Evolutionary conservation across 2,329 filamentous ascomycete species (phyloP), one percentile per base, ranked within the genome.

Genomic region (Cladophialophora immunda): DNA sequence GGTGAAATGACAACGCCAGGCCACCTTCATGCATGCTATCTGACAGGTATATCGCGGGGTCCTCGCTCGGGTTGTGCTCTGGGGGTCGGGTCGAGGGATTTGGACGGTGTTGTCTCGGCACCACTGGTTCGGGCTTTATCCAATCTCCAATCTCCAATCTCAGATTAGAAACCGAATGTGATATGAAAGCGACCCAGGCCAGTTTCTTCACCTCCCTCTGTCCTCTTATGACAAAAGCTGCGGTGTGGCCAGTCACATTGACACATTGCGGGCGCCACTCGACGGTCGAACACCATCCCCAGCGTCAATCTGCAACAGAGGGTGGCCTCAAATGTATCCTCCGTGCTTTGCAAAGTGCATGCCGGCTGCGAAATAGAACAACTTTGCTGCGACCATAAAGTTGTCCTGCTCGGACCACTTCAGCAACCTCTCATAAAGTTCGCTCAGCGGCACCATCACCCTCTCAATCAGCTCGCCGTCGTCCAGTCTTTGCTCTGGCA

Each of bases 381-480:
- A 52, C 52, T 70, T 71, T 15, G 56, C 68, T 3, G 68, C 70
- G 17, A 71, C 58, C 45, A 68, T 66, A 50, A 53, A 70, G n/a
- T 68, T 65, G 19, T 68, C 68, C 63, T 65, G 27, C 36, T 56
- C 45, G 17, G 66, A 59, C 55, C 59, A 68, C 34, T 68, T 27
- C 38, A 71, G 27, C 65, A 89, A 74, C 62, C 83, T 80, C 36
- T 85, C 81, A 75, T 87, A 88, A 52, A 89, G 76, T 73, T 87
- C 84, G 25, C 78, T 74, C 15, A 89, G 74, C 53, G 86, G 86
- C 58, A 89, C 82, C 22, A 88, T 80, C 1, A 88, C 83, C n/a
- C 85, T 78, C 77, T 88, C 81, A 67, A 89, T 89, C 73, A 86
- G 83, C 78, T 89, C 87, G 9, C 86, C 87, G 59, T 88, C 86